These are phyloP conservation scores for Candida germanica DNA, from an alignment of 805 yeast genomes.

Conservation along the genomic window DNA sequence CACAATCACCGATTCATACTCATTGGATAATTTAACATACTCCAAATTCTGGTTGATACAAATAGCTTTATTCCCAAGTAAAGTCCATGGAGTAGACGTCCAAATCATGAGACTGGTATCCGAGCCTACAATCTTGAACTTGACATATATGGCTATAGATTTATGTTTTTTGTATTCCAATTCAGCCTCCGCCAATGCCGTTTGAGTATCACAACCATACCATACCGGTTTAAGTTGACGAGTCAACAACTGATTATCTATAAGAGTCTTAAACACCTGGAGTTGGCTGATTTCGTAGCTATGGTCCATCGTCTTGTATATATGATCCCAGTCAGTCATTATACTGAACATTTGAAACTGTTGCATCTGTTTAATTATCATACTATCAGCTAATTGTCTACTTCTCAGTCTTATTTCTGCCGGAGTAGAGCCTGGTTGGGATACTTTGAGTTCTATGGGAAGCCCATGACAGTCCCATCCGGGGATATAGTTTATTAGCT, in stretches of 20 bases:
- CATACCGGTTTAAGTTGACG: slow-evolving; percentile 93
- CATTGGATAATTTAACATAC: slow-evolving; percentile 48
- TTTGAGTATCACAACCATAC: slow-evolving; percentile 93
- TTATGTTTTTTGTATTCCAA: slow-evolving; percentile 77
- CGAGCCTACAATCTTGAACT: slow-evolving; percentile 47
- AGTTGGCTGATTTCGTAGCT: slow-evolving; percentile 76
- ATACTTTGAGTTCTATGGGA: slow-evolving; percentile 89
- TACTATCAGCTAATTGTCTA: slow-evolving; percentile 59
- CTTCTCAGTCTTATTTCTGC: slow-evolving; percentile 67
- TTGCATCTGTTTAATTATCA: slow-evolving; percentile 60
- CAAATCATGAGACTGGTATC: slow-evolving; percentile 54
- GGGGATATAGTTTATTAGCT: slow-evolving; percentile 69
- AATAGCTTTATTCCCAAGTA: slow-evolving; percentile 82
- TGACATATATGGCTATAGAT: slow-evolving; percentile 66
- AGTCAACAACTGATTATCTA: slow-evolving; percentile 64
- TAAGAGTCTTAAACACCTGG: slow-evolving; percentile 60
- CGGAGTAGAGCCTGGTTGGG: slow-evolving; percentile 23
- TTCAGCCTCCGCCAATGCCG: slow-evolving; percentile 97
- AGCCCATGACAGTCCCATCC: slow-evolving; percentile 99
- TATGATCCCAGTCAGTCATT: slow-evolving; percentile 75
- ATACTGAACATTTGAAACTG: slow-evolving; percentile 72
- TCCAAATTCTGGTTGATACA: slow-evolving; percentile 58
- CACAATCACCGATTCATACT: slow-evolving; percentile 52
- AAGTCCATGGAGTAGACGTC: slow-evolving; percentile 99
- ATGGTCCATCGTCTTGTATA: slow-evolving; percentile 70